phyloP scores from a whole-genome alignment of 1,284 basidiomycete species.

The Fomes fomentarius region DNA sequence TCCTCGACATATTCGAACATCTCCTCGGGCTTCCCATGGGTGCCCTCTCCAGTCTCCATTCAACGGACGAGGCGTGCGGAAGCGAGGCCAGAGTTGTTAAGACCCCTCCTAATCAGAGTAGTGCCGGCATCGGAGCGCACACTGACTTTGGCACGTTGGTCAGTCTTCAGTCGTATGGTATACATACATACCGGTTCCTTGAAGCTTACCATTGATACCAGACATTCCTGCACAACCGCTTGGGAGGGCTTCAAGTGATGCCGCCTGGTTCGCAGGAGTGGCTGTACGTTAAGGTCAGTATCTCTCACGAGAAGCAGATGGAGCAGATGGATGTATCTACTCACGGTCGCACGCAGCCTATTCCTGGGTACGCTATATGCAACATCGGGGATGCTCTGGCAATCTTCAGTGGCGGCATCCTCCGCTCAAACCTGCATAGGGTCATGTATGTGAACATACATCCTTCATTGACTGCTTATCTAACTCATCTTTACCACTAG shows the following conservation, averaged over 20 bases:
- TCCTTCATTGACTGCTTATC: not conserved
- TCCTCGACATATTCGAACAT: slow-evolving; percentile 60
- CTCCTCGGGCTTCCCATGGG: slow-evolving; percentile 58
- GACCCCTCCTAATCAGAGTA: slow-evolving; percentile 43
- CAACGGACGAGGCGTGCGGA: slow-evolving; percentile 49
- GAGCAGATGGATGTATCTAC: not conserved
- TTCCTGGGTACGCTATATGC: slow-evolving; percentile 40
- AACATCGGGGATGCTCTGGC: slow-evolving; percentile 41
- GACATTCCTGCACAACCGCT: slow-evolving; percentile 40
- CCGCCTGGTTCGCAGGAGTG: slow-evolving; percentile 39
- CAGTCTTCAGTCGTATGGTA: slow-evolving; percentile 14
- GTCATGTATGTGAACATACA: slow-evolving; percentile 31
- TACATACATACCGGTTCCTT: not conserved
- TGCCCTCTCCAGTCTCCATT: slow-evolving; percentile 51
- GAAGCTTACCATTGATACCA: slow-evolving; percentile 2
- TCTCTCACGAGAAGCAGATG: slow-evolving; percentile 8
- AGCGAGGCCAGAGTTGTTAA: slow-evolving; percentile 64
- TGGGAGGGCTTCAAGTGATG: slow-evolving; percentile 48
- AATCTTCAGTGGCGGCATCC: slow-evolving; percentile 43
- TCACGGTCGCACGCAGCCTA: slow-evolving; percentile 30
- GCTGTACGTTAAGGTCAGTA: slow-evolving; percentile 43
- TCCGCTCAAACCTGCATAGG: slow-evolving; percentile 41
- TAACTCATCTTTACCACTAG: slow-evolving; percentile 19
- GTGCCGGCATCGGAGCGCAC: slow-evolving; percentile 38
- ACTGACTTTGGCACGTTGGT: slow-evolving; percentile 51